Evolutionary conservation across 148 eudicot genomes (phyloP).

Genomic region (Polygonum aviculare): DNA sequence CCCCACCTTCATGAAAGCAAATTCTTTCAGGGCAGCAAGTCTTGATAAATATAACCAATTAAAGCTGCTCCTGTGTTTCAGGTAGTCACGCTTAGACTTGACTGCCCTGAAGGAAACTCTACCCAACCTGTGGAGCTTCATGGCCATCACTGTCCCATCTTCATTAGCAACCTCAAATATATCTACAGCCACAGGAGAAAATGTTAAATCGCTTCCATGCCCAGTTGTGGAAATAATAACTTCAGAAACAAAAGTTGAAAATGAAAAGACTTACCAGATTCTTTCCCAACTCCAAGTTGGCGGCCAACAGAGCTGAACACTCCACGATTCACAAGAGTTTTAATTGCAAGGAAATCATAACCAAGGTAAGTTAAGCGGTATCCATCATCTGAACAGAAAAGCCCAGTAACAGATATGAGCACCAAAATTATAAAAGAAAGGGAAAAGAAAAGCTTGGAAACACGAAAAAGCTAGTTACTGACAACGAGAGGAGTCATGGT

Average conservation of each 20-base stretch:
- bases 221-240: not conserved
- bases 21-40: slow-evolving; percentile 91
- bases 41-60: slow-evolving; percentile 91
- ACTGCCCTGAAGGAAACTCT: slow-evolving; percentile 94
- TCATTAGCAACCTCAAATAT: slow-evolving; percentile 88
- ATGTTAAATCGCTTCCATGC: not conserved
- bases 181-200: slow-evolving; percentile 20
- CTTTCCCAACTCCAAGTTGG: slow-evolving; percentile 95
- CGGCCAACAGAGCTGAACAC: slow-evolving; percentile 80
- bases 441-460: not conserved
- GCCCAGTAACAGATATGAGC: too few relatives aligned
- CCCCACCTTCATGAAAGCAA: slow-evolving; percentile 91
- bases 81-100: slow-evolving; percentile 92
- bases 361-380: slow-evolving; percentile 93
- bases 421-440: not conserved
- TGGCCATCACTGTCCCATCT: slow-evolving; percentile 83
- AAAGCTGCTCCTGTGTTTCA: slow-evolving; percentile 75
- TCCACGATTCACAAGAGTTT: slow-evolving; percentile 82
- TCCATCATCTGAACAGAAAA: slow-evolving; percentile 57
- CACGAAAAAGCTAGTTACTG: slow-evolving; percentile 15
- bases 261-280: slow-evolving; percentile 50
- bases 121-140: slow-evolving; percentile 95
- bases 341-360: slow-evolving; percentile 95
- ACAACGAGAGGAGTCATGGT: slow-evolving; percentile 91
- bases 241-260: not conserved